Evolutionary conservation across 257 asterid species (phyloP), one percentile per base, ranked within the genome.

Genomic region (Buddleja alternifolia): DNA sequence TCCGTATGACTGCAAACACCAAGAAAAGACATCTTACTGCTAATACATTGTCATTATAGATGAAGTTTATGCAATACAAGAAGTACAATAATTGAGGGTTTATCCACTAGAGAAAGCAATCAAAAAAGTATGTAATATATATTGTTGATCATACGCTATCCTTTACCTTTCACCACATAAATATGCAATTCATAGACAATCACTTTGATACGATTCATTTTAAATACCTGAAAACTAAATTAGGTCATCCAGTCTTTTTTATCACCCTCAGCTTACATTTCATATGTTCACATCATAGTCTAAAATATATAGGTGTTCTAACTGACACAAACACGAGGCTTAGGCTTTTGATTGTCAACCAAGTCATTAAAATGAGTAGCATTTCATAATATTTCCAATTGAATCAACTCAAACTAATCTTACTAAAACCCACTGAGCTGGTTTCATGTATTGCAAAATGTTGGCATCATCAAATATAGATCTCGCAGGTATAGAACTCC

Each of bases 1-100:
- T 36, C 96, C 96, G 39, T 81, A 75, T 1, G 96, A 89, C 95
- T 89, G 85, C 72, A 73, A 62, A 48, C 20, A 61, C 58, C 69
- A 62, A 51, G 16, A 17, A 29, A 44, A 67, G 3, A 4, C 56
- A 59, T 60, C 25, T 19, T 41, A 56, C 19, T 8, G 54, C 20
- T 32, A 32, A 7, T 2, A 51, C 10, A n/a, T 44, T 62, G 2
- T 15, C 7, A 10, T 50, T 0, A 10, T 39, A 42, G 45, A 45
- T n/a, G n/a, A 45, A 59, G 48, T 4, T 12, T 1, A 34, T 16
- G 37, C 48, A 50, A 55, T 16, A 12, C 17, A 60, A 15, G 20
- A 55, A 54, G 14, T 29, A 42, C 10, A 16, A 25, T 23, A 6
- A 8, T 25, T 5, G 9, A 63, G 20, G 7, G 40, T 60, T 60